Conservation (phyloP, 768 basidiomycete genomes). For the Mycena pura region DNA sequence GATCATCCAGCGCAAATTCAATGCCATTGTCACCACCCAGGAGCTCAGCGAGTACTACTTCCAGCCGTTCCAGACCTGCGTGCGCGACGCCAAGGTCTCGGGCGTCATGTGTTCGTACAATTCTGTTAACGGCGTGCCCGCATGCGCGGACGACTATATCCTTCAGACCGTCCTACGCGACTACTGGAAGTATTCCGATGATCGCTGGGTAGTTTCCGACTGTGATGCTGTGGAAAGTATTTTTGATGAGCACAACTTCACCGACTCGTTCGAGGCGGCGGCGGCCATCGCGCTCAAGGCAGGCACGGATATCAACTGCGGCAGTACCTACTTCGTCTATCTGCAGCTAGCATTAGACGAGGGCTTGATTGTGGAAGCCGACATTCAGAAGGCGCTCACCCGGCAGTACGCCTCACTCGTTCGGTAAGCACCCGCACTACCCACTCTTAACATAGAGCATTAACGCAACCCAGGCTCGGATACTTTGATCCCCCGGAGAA, state of each 20-base stretch:
- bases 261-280: slow-evolving; percentile 49
- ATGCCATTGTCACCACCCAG: slow-evolving; percentile 58
- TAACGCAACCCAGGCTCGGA: slow-evolving; percentile 47
- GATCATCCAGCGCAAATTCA: slow-evolving; percentile 54
- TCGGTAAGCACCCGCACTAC: slow-evolving; percentile 42
- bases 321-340: slow-evolving; percentile 50
- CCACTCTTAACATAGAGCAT: neutral
- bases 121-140: slow-evolving; percentile 63
- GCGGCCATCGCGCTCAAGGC: slow-evolving; percentile 58
- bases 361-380: slow-evolving; percentile 50
- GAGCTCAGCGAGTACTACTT: slow-evolving; percentile 65
- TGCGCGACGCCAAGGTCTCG: slow-evolving; percentile 55
- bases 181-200: slow-evolving; percentile 56
- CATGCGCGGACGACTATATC: slow-evolving; percentile 60
- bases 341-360: slow-evolving; percentile 58
- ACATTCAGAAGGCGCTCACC: slow-evolving; percentile 52
- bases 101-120: slow-evolving; percentile 50
- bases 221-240: slow-evolving; percentile 59
- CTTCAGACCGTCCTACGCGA: slow-evolving; percentile 61
- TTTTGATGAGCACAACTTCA: slow-evolving; percentile 56
- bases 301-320: slow-evolving; percentile 64
- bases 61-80: slow-evolving; percentile 59
- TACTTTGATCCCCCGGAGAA: slow-evolving; percentile 59
- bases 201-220: slow-evolving; percentile 63
- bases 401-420: slow-evolving; percentile 62